A percentile compares a stretch with the other conserved stretches of the same genome.
Conservation (phyloP, 257 asterid species). For the Plectranthus barbatus region DNA sequence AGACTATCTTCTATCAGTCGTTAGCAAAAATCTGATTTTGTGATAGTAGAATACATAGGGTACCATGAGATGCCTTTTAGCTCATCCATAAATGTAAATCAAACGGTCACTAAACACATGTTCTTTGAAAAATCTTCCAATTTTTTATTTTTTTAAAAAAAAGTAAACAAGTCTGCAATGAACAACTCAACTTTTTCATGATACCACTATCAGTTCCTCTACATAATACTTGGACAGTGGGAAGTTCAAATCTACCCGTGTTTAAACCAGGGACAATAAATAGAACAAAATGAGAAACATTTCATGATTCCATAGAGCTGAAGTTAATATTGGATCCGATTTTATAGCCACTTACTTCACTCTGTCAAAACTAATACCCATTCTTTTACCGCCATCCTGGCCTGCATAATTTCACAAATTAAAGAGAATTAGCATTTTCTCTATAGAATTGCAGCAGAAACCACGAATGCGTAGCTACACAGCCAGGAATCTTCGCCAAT, state of each 20-base stretch:
- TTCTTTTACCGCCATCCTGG: slow-evolving; percentile 90
- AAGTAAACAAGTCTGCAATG: neutral
- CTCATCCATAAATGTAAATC: no score
- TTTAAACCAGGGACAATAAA: neutral
- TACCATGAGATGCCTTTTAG: neutral
- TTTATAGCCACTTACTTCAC: slow-evolving; percentile 46
- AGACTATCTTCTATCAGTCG: neutral
- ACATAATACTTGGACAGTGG: neutral
- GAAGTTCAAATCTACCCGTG: neutral
- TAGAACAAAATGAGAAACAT: neutral
- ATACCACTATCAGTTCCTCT: no score
- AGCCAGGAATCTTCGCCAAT: no score
- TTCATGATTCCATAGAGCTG: neutral
- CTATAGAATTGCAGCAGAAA: no score
- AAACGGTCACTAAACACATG: neutral
- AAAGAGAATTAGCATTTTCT: slow-evolving; percentile 7
- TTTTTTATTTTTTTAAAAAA: no score
- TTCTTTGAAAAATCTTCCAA: neutral
- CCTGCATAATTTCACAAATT: slow-evolving; percentile 37
- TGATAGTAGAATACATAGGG: no score
- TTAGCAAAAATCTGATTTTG: no score
- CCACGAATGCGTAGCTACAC: neutral
- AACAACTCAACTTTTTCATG: neutral
- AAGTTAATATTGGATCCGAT: neutral
- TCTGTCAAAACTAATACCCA: slow-evolving; percentile 90